Conservation (phyloP, 352 stramenopile species). For the Sclerospora graminicola region DNA sequence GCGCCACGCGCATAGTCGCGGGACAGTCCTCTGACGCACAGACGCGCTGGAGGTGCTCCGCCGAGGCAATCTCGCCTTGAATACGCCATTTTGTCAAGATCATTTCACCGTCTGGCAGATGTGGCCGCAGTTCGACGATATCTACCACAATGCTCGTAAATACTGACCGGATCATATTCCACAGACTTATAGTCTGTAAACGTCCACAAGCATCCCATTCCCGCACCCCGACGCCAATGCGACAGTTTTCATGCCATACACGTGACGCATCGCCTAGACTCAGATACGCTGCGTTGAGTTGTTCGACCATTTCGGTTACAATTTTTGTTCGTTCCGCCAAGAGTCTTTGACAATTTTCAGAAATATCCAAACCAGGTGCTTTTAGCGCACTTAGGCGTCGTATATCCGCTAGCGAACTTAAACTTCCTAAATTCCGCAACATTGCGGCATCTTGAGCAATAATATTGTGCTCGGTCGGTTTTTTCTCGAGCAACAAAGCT, state of each 20-base stretch:
- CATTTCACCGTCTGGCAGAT: constrained; percentile 70
- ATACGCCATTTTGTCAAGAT: constrained; percentile 80
- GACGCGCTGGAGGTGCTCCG: constrained; percentile 46
- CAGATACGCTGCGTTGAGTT: constrained; percentile 56
- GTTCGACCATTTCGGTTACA: constrained; percentile 74
- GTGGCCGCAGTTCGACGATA: constrained; percentile 67
- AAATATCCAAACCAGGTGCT: constrained; percentile 4
- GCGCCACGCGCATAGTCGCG: constrained; percentile 46
- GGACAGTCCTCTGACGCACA: constrained; percentile 64
- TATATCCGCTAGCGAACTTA: constrained; percentile 10
- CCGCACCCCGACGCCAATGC: constrained; percentile 61
- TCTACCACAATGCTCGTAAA: constrained; percentile 69
- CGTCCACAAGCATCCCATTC: constrained; percentile 69
- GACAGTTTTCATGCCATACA: constrained; percentile 70
- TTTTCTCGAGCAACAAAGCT: constrained; percentile 56
- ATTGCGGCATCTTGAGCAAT: background rate
- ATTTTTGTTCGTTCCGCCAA: constrained; percentile 62
- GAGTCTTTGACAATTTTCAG: constrained; percentile 36
- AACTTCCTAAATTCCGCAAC: constrained; percentile 8
- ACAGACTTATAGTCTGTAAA: constrained; percentile 65
- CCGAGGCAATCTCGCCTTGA: constrained; percentile 63
- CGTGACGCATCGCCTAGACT: constrained; percentile 53
- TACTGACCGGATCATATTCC: constrained; percentile 74
- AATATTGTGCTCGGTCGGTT: constrained; percentile 16
- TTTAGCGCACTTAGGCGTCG: constrained; percentile 1